Conservation (phyloP, 2,329 filamentous ascomycete species). For the Chaetomium sp. region DNA sequence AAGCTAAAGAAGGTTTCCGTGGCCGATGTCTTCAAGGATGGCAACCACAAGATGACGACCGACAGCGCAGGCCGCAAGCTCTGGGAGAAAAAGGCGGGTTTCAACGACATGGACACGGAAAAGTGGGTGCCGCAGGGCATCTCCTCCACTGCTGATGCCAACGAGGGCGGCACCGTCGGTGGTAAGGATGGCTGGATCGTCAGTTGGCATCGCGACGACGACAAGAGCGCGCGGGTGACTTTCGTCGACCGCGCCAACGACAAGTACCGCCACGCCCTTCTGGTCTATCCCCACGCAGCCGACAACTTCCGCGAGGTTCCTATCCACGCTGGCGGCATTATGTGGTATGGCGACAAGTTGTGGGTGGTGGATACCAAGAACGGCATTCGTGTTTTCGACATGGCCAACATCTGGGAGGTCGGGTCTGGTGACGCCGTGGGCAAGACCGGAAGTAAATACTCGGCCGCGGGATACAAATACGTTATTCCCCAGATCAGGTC, state of each 20-base stretch:
- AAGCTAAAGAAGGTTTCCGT: conserved; percentile 30
- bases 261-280: conserved; percentile 41
- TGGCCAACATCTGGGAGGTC: conserved; percentile 43
- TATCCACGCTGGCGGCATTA: conserved; percentile 43
- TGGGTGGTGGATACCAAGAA: conserved; percentile 43
- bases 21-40: conserved; percentile 33
- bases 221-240: conserved; percentile 38
- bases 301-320: conserved; percentile 41
- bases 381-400: conserved; percentile 43
- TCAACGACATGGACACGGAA: conserved; percentile 39
- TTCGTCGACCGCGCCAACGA: conserved; percentile 39
- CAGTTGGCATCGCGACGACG: conserved; percentile 41
- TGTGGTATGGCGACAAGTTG: conserved; percentile 42
- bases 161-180: conserved; percentile 39
- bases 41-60: conserved; percentile 34
- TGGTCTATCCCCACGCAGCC: conserved; percentile 40
- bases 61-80: conserved; percentile 24
- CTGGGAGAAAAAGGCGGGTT: conserved; percentile 33
- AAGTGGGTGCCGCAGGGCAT: conserved; percentile 44
- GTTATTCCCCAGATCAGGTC: conserved; percentile 42
- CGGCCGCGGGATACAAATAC: conserved; percentile 41
- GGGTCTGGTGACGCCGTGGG: conserved; percentile 39
- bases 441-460: conserved; percentile 38
- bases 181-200: conserved; percentile 41
- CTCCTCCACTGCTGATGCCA: conserved; percentile 41